Base-by-base conservation (phyloP, 2,329 filamentous ascomycete genomes). In the Penicillium sp. region DNA sequence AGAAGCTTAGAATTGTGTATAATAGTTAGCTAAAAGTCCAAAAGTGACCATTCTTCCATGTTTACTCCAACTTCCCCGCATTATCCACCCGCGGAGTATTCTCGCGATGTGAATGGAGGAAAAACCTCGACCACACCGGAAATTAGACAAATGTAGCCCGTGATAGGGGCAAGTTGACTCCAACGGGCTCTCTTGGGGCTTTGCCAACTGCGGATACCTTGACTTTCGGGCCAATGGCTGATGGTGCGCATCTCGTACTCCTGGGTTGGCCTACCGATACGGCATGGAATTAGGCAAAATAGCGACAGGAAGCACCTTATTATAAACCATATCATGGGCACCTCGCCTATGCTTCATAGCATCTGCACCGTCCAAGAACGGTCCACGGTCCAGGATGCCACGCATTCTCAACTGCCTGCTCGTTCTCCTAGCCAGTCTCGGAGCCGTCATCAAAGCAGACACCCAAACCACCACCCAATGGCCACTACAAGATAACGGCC, bases 401-500 rank as follows among this genome's bases (percentile, higher is more conserved):
- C 53, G 53, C 30, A 41, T 55, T 2, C 28, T 58, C 18, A 45
- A 43, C 18, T 35, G 46, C 7, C 14, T 59, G 22, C 47, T 52
- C 27, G 42, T 54, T 1, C 22, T 55, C 13, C 19, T 55, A 11
- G 52, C 53, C n/a, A 47, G 55, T 22, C 48, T 59, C 0, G 37
- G 47, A 16, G 25, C 40, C 3, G 41, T 50, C 6, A 35, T 39
- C 7, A 19, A 41, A 30, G 49, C 51, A 16, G 39, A 53, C 10
- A 29, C 39, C 22, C 45, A 48, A n/a, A 40, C 47, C 8, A 45
- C 40, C 9, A 54, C 52, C 4, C 57, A 72, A 62, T 78, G 75
- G 75, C 75, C 76, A 1, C 48, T 78, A 10, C 73, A 77, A 46
- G 70, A 77, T 60, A 72, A 79, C 52, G 73, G 73, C 4, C 56